These are phyloP conservation scores for Phanerochaete carnosa DNA, from an alignment of 768 basidiomycete species.

Conservation along the genomic window DNA sequence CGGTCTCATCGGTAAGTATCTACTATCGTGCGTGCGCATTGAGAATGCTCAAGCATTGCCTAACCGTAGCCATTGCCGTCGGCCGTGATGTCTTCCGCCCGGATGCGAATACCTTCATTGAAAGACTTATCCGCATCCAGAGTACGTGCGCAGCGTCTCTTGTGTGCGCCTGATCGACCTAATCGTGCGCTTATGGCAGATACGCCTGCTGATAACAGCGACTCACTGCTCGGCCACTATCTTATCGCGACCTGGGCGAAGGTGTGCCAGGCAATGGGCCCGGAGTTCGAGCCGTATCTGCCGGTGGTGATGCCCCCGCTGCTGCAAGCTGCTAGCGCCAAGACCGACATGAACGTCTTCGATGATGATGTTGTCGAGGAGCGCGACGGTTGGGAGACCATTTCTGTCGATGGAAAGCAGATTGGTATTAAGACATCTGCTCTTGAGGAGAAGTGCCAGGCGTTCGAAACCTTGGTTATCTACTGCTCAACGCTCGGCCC, in stretches of 20 bases:
- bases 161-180: background rate
- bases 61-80: constrained; percentile 71
- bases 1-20: constrained; percentile 68
- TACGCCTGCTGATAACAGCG: constrained; percentile 62
- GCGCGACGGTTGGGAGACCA: constrained; percentile 76
- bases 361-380: constrained; percentile 54
- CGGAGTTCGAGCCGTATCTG: constrained; percentile 85
- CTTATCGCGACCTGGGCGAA: constrained; percentile 88
- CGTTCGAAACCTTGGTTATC: constrained; percentile 83
- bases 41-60: background rate
- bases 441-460: constrained; percentile 85
- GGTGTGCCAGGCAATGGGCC: constrained; percentile 79
- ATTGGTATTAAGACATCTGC: constrained; percentile 76
- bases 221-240: constrained; percentile 71
- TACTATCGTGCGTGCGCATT: background rate
- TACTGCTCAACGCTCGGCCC: constrained; percentile 68
- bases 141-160: constrained; percentile 40
- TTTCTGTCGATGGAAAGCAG: constrained; percentile 72
- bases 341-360: constrained; percentile 74
- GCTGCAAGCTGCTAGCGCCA: constrained; percentile 71
- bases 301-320: constrained; percentile 81
- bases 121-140: constrained; percentile 73
- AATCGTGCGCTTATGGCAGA: constrained; percentile 35
- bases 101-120: constrained; percentile 69
- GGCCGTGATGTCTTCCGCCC: constrained; percentile 75